Conservation (phyloP, 345 rosid genomes). For the Dipteronia dyeriana region DNA sequence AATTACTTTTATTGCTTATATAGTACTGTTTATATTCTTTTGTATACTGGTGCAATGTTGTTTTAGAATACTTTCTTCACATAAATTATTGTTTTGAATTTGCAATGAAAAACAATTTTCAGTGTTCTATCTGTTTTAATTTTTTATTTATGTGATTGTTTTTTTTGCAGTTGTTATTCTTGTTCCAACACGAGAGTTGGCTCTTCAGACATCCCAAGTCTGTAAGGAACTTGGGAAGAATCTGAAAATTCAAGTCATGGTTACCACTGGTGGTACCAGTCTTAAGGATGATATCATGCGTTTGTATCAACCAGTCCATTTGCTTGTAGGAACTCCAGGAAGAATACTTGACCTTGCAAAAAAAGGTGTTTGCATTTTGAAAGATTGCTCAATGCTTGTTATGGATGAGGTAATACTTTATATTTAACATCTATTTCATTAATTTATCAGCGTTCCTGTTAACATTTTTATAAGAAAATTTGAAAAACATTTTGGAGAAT, state of each 20-base stretch:
- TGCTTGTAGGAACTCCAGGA: slow-evolving; percentile 99
- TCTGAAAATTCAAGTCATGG: slow-evolving; percentile 95
- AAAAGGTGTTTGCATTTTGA: slow-evolving; percentile 93
- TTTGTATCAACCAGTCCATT: slow-evolving; percentile 94
- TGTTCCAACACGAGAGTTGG: slow-evolving; percentile 96
- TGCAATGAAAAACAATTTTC: neutral
- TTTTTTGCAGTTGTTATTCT: slow-evolving; percentile 75
- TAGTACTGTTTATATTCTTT: neutral
- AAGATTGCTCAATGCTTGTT: slow-evolving; percentile 94
- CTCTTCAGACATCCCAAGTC: slow-evolving; percentile 98
- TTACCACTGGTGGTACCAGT: slow-evolving; percentile 99
- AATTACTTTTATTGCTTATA: neutral
- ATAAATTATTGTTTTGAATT: neutral
- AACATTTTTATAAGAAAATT: neutral
- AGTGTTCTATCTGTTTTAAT: neutral
- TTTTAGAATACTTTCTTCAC: neutral
- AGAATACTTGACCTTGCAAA: slow-evolving; percentile 94
- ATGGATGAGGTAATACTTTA: slow-evolving; percentile 84
- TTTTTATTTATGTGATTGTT: slow-evolving; percentile 8
- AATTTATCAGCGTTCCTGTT: neutral
- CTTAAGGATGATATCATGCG: slow-evolving; percentile 99
- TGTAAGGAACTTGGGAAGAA: slow-evolving; percentile 98
- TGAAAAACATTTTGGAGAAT: neutral
- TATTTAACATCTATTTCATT: neutral
- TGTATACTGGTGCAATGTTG: neutral